phyloP scores from a whole-genome alignment of 2,329 filamentous ascomycete species.

The Aspergillus sclerotialis region DNA sequence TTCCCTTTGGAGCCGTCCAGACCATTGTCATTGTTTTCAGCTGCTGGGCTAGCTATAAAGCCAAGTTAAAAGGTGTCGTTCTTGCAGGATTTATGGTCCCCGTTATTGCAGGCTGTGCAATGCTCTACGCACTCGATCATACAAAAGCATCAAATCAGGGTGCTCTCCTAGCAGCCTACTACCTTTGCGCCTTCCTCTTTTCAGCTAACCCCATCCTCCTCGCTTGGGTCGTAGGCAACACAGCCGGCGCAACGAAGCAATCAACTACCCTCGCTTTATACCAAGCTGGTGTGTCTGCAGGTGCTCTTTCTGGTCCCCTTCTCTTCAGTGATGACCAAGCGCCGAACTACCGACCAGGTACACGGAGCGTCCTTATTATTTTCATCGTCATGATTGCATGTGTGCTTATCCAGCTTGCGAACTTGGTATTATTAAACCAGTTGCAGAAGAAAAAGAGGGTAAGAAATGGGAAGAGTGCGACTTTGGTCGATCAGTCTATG shows the following conservation, averaged over 20 bases:
- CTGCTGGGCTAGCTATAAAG: conserved; percentile 52
- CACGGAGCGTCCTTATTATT: conserved; percentile 44
- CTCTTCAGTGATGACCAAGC: conserved; percentile 54
- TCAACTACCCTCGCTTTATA: conserved; percentile 58
- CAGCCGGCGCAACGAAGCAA: conserved; percentile 61
- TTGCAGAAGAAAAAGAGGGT: conserved; percentile 50
- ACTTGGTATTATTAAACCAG: conserved; percentile 49
- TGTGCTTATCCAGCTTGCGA: conserved; percentile 48
- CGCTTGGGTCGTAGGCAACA: conserved; percentile 64
- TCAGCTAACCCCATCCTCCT: conserved; percentile 60
- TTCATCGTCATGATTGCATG: conserved; percentile 46
- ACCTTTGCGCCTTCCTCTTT: conserved; percentile 60
- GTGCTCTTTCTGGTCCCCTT: conserved; percentile 62
- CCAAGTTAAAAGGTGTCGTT: conserved; percentile 51
- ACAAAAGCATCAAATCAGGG: conserved; percentile 36
- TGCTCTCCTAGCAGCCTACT: conserved; percentile 54
- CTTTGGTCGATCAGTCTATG: conserved; percentile 52
- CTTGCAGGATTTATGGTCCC: conserved; percentile 50
- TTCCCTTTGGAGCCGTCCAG: conserved; percentile 60
- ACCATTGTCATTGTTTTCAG: conserved; percentile 52
- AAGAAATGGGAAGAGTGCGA: conserved; percentile 53
- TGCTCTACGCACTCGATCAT: conserved; percentile 52
- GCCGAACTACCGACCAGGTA: conserved; percentile 52
- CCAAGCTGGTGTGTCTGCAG: conserved; percentile 55
- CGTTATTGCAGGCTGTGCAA: conserved; percentile 51